Evolutionary conservation across 306 rosid genomes (phyloP), one percentile per base, ranked within the genome.

Genomic region (Trifolium pratense): DNA sequence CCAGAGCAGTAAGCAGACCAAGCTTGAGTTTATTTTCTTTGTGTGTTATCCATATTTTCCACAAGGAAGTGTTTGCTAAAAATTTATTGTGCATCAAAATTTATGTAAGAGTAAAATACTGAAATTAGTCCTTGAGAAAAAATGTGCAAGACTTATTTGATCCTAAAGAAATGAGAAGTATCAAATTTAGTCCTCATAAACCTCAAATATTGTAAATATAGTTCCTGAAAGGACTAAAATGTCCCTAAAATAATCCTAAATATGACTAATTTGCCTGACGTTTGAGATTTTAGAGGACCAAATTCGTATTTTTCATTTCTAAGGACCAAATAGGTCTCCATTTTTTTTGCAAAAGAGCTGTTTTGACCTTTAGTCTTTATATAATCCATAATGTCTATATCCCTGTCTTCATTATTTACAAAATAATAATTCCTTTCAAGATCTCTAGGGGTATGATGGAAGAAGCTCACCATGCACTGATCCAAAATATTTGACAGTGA

Each of bases 401-500:
- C 59, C 53, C 12, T 13, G 58, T 60, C 39, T 37, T 53, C 42
- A 70, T 45, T 21, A 57, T 39, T 23, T n/a, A 53, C 26, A 26
- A 79, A 10, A 79, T 32, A 13, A 18, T 9, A 16, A 66, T 14
- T 59, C 70, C 42, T 51, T 79, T 76, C 70, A 71, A 67, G 60
- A 67, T 18, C 23, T 72, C 61, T 29, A 8, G n/a, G n/a, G n/a
- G n/a, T n/a, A 23, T 31, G 58, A 58, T 39, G 60, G 26, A 78
- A 64, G 71, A 80, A 31, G 60, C 93, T 86, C 77, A 95, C 99
- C 99, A 95, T 95, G 90, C 93, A 91, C 67, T 95, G 99, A 71
- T 95, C 97, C 89, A 95, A 83, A 80, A 94, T 90, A 82, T 91
- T 95, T 57, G 97, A 89, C 62, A 91, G 86, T 17, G 97, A 95